These are phyloP conservation scores for Manihot esculenta DNA, from an alignment of 441 rosid genomes.

Conservation along the genomic window DNA sequence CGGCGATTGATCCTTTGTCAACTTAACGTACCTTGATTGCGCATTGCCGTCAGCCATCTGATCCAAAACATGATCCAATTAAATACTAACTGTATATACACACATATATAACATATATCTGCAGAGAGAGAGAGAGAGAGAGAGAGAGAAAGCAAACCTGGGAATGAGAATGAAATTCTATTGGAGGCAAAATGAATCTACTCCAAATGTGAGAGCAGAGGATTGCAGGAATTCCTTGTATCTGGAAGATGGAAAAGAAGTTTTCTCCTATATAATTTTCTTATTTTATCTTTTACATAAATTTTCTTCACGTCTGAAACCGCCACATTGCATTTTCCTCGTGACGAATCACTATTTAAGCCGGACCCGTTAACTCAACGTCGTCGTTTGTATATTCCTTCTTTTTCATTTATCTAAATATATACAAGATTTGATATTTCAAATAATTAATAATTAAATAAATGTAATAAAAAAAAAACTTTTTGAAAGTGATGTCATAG, in stretches of 20 bases:
- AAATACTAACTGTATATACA: too few relatives aligned
- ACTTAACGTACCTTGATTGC: slow-evolving; percentile 61
- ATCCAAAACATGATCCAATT: slow-evolving; percentile 5
- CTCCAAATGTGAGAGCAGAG: background rate
- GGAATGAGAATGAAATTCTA: too few relatives aligned
- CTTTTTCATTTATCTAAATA: background rate
- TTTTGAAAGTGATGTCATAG: too few relatives aligned
- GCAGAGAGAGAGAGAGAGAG: background rate
- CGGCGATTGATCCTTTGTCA: slow-evolving; percentile 59
- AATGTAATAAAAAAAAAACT: too few relatives aligned
- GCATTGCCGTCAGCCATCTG: slow-evolving; percentile 58
- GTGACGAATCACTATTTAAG: background rate
- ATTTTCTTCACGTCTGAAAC: background rate
- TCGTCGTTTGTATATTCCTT: background rate
- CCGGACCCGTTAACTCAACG: background rate
- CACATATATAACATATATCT: too few relatives aligned
- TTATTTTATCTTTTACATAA: too few relatives aligned
- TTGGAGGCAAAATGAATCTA: background rate
- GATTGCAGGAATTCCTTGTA: slow-evolving; percentile 7
- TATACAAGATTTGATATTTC: too few relatives aligned
- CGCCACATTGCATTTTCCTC: slow-evolving; percentile 1
- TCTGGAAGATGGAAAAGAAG: background rate
- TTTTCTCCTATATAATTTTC: background rate
- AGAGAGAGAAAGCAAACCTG: background rate
- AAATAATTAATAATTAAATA: too few relatives aligned